Conservation (phyloP, 306 rosid species). For the Malus orientalis region DNA sequence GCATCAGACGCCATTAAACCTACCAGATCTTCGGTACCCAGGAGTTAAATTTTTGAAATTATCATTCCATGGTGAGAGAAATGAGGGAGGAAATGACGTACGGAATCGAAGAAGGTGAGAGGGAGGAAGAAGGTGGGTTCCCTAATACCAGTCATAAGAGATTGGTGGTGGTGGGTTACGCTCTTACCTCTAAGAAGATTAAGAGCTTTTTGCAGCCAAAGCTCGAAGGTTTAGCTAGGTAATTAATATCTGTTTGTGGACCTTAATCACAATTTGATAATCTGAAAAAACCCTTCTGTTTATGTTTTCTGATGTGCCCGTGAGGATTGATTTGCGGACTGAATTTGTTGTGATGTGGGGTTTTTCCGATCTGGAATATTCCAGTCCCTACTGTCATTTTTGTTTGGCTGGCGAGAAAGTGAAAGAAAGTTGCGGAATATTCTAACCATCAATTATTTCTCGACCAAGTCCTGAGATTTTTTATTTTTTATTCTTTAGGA, state of each 20-base stretch:
- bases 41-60: neutral
- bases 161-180: slow-evolving; percentile 69
- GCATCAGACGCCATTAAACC: neutral
- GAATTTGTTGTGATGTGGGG: neutral
- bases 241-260: neutral
- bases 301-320: slow-evolving; percentile 2
- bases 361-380: slow-evolving; percentile 6
- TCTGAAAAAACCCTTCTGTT: neutral
- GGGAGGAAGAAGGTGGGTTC: slow-evolving; percentile 22
- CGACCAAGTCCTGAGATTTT: neutral
- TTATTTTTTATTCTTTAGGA: neutral
- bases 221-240: slow-evolving; percentile 88
- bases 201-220: slow-evolving; percentile 91
- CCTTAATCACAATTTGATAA: neutral
- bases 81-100: slow-evolving; percentile 43
- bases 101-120: slow-evolving; percentile 22
- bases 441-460: neutral
- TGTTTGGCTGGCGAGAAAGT: slow-evolving; percentile 36
- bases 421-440: slow-evolving; percentile 9
- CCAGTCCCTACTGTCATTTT: slow-evolving; percentile 33
- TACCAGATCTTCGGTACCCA: neutral
- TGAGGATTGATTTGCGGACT: neutral
- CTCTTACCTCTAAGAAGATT: slow-evolving; percentile 85
- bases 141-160: slow-evolving; percentile 28
- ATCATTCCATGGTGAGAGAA: neutral